phyloP scores from a whole-genome alignment of 1,139 yeast species.

The Blastobotrys aristatus region DNA sequence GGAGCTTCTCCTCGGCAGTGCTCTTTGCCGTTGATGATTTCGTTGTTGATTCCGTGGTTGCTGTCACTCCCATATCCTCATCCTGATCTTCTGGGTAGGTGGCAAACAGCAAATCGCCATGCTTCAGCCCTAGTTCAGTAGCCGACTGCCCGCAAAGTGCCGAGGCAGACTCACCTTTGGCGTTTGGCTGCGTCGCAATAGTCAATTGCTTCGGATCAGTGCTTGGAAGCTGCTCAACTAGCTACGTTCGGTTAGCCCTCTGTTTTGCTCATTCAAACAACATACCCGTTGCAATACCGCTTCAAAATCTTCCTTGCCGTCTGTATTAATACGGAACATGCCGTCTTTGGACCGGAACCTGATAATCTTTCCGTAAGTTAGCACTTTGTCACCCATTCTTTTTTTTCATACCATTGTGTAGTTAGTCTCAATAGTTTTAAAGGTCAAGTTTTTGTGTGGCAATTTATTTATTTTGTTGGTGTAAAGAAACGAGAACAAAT shows the following conservation, averaged over 20 bases:
- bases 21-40: background rate
- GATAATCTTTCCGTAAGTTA: conserved; percentile 50
- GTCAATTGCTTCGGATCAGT: conserved; percentile 23
- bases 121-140: conserved; percentile 52
- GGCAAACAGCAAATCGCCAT: conserved; percentile 81
- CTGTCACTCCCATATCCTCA: conserved; percentile 8
- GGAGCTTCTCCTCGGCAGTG: conserved; percentile 13
- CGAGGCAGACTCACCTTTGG: conserved; percentile 43
- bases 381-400: too few species aligned
- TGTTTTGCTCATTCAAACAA: background rate
- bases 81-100: conserved; percentile 39
- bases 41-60: background rate
- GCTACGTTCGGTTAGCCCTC: conserved; percentile 6
- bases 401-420: background rate
- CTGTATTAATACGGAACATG: conserved; percentile 60
- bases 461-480: background rate
- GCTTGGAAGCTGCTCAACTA: conserved; percentile 27
- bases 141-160: conserved; percentile 46
- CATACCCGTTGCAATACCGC: conserved; percentile 44
- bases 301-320: conserved; percentile 45
- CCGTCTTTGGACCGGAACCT: conserved; percentile 86
- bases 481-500: background rate
- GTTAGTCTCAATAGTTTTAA: too few species aligned
- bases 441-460: too few species aligned
- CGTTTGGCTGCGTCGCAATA: conserved; percentile 42